Percentiles rank a stretch among this genome's conserved stretches.
These are phyloP conservation scores for Hamamelis virginiana DNA, from an alignment of 164 flowering plant genomes.

Conservation along the genomic window DNA sequence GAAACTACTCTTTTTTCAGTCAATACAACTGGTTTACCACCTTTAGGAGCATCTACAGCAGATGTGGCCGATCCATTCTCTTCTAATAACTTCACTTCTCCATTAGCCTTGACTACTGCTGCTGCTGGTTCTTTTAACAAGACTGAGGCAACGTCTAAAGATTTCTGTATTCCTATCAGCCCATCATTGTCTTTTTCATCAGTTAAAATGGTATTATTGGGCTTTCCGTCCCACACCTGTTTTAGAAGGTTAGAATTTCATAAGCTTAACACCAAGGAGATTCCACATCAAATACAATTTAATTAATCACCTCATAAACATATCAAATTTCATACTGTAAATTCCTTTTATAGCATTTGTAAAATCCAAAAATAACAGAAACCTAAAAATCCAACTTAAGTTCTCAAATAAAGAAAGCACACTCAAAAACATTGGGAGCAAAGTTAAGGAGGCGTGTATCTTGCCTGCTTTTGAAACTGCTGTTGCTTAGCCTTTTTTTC, in stretches of 20 bases:
- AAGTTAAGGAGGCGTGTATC: not conserved
- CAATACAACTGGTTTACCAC: slow-evolving; percentile 1
- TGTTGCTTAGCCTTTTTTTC: slow-evolving; percentile 25
- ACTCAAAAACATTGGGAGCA: not conserved
- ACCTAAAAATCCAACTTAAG: too few relatives aligned
- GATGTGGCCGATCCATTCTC: slow-evolving; percentile 4
- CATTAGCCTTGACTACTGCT: slow-evolving; percentile 2
- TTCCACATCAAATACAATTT: too few relatives aligned
- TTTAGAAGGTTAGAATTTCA: not conserved
- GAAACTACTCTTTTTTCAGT: slow-evolving; percentile 8
- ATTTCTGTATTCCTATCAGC: not conserved
- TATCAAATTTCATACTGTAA: not conserved
- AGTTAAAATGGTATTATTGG: not conserved
- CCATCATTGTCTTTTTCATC: slow-evolving; percentile 4
- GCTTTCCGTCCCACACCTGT: slow-evolving; percentile 21
- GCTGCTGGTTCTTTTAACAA: slow-evolving; percentile 4
- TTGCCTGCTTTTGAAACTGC: slow-evolving; percentile 25
- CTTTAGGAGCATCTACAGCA: slow-evolving; percentile 1
- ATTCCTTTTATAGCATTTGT: too few relatives aligned
- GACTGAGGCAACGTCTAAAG: not conserved
- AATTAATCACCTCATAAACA: not conserved
- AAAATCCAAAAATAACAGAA: too few relatives aligned
- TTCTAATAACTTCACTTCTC: slow-evolving; percentile 12
- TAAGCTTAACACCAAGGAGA: too few relatives aligned
- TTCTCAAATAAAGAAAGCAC: too few relatives aligned